Evolutionary conservation across 352 stramenopile species (phyloP), one percentile per base, ranked within the genome.

Genomic region (Pythium apleroticum): DNA sequence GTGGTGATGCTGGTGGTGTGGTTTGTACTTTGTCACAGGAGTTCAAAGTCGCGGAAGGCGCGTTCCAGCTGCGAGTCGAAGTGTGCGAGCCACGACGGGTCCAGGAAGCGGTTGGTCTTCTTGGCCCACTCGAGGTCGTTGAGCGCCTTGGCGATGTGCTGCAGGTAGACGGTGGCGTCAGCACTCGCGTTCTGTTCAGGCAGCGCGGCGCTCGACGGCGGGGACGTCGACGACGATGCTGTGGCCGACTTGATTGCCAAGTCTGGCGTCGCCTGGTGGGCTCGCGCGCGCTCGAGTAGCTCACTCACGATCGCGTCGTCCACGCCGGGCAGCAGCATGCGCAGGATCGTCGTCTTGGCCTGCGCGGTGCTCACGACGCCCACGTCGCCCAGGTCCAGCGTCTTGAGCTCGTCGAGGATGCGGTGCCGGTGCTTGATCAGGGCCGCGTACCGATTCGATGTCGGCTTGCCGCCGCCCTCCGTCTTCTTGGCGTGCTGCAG

Each of bases 61-160:
- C 80, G 76, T 48, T 95, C 85, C 52, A 95, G 69, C 48, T 95
- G 87, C 49, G 80, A 81, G 61, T 95, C 84, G 52, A 93, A 95
- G 57, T 93, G 87, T 15, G 71, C 65, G 27, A 95, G 70, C 87
- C 83, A 95, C 39, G 79, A 87, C 41, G 80, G 80, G 45, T 93
- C 81, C 5, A 95, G 71, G 45, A 94, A 95, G 12, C 80, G 80
- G 49, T 95, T 95, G 2, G 83, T 63, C 46, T 85, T 87, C 63
- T 83, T 90, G 45, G 66, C 66, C 77, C 74, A 89, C 39, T 89
- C 76, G 17, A 90, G 71, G 27, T 93, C 78, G 39, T 87, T 75
- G 19, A 93, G 57, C 4, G 71, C 72, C 48, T 77, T 79, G n/a
- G 64, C 63, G 24, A 93, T 61, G 17, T 91, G 76, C 22, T 77